Evolutionary conservation across 108 stramenopile species (phyloP).

Genomic region (Hondaea fermentalgiana): DNA sequence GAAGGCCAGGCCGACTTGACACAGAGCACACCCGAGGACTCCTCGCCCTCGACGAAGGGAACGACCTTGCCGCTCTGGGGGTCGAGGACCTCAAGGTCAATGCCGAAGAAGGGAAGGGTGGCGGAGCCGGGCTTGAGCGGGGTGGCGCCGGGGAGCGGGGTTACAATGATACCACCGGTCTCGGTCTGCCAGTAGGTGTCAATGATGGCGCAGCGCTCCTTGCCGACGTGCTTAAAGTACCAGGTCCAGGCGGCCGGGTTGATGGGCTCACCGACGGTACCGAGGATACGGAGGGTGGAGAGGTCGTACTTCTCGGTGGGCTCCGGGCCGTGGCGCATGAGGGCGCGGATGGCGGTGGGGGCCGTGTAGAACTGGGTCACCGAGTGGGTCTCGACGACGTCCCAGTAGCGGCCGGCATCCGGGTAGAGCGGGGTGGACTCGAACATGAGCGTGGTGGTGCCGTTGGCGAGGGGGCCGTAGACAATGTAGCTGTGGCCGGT

Average conservation of each 20-base stretch:
- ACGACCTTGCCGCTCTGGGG: constrained; percentile 60
- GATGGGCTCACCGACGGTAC: constrained; percentile 96
- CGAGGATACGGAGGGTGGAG: constrained; percentile 71
- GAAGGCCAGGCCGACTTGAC: constrained; percentile 87
- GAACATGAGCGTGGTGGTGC: constrained; percentile 84
- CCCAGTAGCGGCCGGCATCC: constrained; percentile 83
- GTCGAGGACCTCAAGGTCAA: constrained; percentile 83
- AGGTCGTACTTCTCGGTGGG: constrained; percentile 72
- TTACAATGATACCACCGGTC: constrained; percentile 88
- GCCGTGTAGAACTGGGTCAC: constrained; percentile 83
- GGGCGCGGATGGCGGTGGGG: constrained; percentile 88
- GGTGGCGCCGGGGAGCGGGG: constrained; percentile 83
- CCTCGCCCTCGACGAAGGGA: constrained; percentile 54
- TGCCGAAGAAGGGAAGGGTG: constrained; percentile 83
- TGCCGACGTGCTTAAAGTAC: constrained; percentile 87
- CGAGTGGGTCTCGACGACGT: constrained; percentile 75
- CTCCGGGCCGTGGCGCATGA: constrained; percentile 83
- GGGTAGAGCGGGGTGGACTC: constrained; percentile 88
- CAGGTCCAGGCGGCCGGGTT: constrained; percentile 97
- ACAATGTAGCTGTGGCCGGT: constrained; percentile 95
- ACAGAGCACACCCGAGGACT: constrained; percentile 78
- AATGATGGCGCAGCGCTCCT: constrained; percentile 71
- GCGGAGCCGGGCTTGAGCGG: constrained; percentile 92
- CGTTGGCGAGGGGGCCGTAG: constrained; percentile 85
- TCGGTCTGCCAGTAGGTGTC: constrained; percentile 99